Conservation (phyloP, 139 green algal genomes). For the Chlamydomonas incerta region DNA sequence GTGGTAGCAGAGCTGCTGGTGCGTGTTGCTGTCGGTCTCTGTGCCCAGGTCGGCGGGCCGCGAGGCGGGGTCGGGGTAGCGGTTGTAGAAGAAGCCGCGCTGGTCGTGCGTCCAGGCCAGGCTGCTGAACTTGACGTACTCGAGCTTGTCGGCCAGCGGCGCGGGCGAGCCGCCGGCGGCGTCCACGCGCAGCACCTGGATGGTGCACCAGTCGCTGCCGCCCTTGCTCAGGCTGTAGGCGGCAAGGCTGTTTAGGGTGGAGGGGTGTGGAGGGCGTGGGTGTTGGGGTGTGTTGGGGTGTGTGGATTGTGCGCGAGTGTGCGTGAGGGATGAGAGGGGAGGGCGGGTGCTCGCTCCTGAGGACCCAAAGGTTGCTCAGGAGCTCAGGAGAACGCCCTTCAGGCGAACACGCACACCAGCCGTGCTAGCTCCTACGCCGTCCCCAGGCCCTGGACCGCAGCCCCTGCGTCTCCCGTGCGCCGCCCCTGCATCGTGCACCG, state of each 20-base stretch:
- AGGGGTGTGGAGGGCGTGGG: not conserved
- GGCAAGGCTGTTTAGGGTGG: slow-evolving; percentile 42
- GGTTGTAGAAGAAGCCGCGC: slow-evolving; percentile 95
- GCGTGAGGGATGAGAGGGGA: too few species aligned
- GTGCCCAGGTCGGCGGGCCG: slow-evolving; percentile 74
- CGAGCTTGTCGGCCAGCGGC: slow-evolving; percentile 81
- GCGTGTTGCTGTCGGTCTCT: slow-evolving; percentile 82
- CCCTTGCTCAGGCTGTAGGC: slow-evolving; percentile 81
- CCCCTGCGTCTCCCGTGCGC: too few species aligned
- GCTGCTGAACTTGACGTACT: slow-evolving; percentile 88
- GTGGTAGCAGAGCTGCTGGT: slow-evolving; percentile 92
- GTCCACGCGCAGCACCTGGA: slow-evolving; percentile 75
- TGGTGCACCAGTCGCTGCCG: slow-evolving; percentile 84
- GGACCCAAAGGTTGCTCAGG: too few species aligned
- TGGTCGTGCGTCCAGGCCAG: slow-evolving; percentile 92
- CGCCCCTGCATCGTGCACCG: too few species aligned
- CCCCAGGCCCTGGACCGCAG: too few species aligned
- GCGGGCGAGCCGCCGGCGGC: slow-evolving; percentile 54
- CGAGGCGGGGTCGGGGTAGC: slow-evolving; percentile 47
- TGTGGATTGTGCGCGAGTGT: too few species aligned
- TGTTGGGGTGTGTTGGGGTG: too few species aligned
- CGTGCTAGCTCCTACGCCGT: too few species aligned
- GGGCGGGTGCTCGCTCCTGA: too few species aligned
- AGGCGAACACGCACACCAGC: too few species aligned
- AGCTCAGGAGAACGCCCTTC: too few species aligned